Percentiles rank a stretch among this genome's conserved stretches.
These are phyloP conservation scores for Colletotrichum somersetense DNA, from an alignment of 2,329 filamentous ascomycete species.

Conservation along the genomic window DNA sequence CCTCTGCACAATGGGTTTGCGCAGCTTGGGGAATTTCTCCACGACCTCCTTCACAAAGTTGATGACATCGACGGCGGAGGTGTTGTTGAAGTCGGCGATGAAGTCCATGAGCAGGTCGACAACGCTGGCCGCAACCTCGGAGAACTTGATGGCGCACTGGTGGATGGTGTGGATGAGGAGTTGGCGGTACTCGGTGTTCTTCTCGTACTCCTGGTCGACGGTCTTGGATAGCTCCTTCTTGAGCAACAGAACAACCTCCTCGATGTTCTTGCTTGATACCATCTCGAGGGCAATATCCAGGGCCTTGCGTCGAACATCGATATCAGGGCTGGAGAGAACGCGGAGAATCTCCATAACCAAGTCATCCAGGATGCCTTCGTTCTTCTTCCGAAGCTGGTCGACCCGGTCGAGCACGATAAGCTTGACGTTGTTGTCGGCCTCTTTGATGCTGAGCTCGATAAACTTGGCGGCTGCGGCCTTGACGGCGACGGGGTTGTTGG, in stretches of 20 bases:
- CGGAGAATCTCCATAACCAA: constrained; percentile 97
- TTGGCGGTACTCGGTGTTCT: constrained; percentile 95
- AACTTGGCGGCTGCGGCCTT: constrained; percentile 97
- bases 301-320: constrained; percentile 94
- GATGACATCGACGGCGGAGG: constrained; percentile 96
- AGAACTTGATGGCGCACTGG: constrained; percentile 98
- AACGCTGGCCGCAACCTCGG: constrained; percentile 95
- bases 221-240: constrained; percentile 99
- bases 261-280: constrained; percentile 98
- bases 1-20: constrained; percentile 87
- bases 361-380: constrained; percentile 92
- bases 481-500: constrained; percentile 95
- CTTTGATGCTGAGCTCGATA: constrained; percentile 96
- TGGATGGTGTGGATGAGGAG: constrained; percentile 97
- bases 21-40: constrained; percentile 94
- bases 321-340: constrained; percentile 93
- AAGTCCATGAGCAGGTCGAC: constrained; percentile 99
- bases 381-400: constrained; percentile 86
- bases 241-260: constrained; percentile 93
- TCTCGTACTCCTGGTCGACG: constrained; percentile 98
- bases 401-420: constrained; percentile 97
- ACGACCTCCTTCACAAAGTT: constrained; percentile 99
- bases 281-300: constrained; percentile 93
- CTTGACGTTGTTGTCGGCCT: constrained; percentile 99
- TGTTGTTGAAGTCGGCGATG: constrained; percentile 97